Evolutionary conservation across 2,329 filamentous ascomycete species (phyloP).

Genomic region (Claviceps sp.): DNA sequence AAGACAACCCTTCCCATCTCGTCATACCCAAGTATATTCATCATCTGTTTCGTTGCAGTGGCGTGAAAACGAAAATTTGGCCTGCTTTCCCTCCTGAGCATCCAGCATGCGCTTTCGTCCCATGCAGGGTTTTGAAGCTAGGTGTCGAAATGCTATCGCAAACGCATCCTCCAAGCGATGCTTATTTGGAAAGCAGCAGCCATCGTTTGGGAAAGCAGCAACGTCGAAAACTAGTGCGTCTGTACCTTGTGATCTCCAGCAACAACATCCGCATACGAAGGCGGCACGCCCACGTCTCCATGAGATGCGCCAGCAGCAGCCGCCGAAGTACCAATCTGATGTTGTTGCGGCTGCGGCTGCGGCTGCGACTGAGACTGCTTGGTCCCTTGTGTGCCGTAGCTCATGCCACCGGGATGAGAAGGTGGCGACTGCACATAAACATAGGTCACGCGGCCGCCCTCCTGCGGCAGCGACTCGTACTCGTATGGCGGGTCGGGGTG

Average conservation of each 20-base stretch:
- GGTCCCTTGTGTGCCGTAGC: constrained; percentile 8
- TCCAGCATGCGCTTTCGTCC: neutral
- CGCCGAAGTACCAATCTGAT: too few species aligned
- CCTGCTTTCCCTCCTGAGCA: neutral
- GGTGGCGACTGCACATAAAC: constrained; percentile 52
- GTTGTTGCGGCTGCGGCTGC: too few species aligned
- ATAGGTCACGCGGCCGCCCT: constrained; percentile 53
- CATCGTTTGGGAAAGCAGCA: neutral
- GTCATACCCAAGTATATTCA: neutral
- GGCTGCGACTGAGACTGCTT: neutral
- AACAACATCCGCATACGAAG: constrained; percentile 82
- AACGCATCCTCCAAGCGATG: neutral
- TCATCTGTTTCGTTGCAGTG: neutral
- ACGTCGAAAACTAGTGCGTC: constrained; percentile 9
- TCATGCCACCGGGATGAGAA: constrained; percentile 9
- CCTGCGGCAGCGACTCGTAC: constrained; percentile 52
- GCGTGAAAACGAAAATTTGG: neutral
- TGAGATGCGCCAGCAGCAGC: constrained; percentile 22
- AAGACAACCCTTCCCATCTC: neutral
- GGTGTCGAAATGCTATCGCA: too few species aligned
- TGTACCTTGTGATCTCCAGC: constrained; percentile 88
- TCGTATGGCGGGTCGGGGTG: constrained; percentile 64
- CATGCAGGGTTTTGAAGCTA: neutral
- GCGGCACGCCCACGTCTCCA: constrained; percentile 43
- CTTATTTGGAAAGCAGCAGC: neutral